These are phyloP conservation scores for Ogataea parapolymorpha DNA, from an alignment of 805 yeast genomes.

Conservation along the genomic window DNA sequence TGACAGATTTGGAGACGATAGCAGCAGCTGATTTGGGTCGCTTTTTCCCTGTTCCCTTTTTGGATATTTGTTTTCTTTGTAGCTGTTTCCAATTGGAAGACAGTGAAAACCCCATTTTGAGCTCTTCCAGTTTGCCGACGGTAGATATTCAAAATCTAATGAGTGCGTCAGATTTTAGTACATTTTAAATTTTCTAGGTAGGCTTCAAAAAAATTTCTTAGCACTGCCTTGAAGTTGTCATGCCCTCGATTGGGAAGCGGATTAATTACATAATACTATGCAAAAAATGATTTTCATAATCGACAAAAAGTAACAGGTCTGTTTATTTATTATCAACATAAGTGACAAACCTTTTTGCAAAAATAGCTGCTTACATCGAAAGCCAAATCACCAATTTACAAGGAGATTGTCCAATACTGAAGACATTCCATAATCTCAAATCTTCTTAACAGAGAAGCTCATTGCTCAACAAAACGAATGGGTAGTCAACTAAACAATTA, in stretches of 20 bases:
- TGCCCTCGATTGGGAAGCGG: too few species aligned
- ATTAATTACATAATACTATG: too few species aligned
- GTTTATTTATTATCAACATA: background rate
- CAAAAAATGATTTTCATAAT: background rate
- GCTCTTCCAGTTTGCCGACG: too few species aligned
- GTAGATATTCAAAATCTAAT: too few species aligned
- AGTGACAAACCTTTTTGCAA: too few species aligned
- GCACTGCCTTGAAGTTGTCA: conserved; percentile 3
- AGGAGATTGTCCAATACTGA: too few species aligned
- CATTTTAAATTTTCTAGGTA: background rate
- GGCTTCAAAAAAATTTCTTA: conserved; percentile 1
- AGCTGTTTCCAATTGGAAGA: conserved; percentile 26
- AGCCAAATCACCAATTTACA: too few species aligned
- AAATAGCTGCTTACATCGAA: too few species aligned
- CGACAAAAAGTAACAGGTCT: background rate
- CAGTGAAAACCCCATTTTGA: conserved; percentile 8
- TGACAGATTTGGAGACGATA: background rate
- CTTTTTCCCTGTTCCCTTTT: conserved; percentile 1
- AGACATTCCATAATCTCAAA: too few species aligned
- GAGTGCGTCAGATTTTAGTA: too few species aligned
- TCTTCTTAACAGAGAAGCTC: background rate
- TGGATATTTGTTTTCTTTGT: conserved; percentile 10
- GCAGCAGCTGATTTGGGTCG: background rate
- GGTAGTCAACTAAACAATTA: background rate
- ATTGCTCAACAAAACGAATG: background rate